phyloP scores from a whole-genome alignment of 495 filamentous ascomycete species.

The Penicillium paxilli region DNA sequence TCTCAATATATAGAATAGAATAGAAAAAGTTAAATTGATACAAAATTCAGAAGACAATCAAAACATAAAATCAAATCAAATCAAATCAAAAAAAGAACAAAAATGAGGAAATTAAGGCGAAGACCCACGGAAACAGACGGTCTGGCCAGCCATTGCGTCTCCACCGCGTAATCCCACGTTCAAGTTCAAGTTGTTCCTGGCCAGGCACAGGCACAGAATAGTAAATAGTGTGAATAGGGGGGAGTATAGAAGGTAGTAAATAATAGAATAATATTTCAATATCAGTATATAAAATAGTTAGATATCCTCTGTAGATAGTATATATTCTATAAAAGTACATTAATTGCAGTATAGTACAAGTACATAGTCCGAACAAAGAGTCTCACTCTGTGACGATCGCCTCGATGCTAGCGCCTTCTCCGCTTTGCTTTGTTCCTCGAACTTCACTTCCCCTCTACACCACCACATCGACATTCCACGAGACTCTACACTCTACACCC shows the following conservation, averaged over 20 bases:
- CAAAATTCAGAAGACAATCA: neutral
- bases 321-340: neutral
- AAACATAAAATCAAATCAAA: neutral
- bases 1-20: neutral
- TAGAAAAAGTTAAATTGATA: neutral
- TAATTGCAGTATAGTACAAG: neutral
- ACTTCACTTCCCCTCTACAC: neutral
- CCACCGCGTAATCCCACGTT: slow-evolving; percentile 32
- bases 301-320: neutral
- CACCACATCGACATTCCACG: slow-evolving; percentile 20
- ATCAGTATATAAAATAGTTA: no score
- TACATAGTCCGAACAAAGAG: neutral
- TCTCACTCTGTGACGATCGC: neutral
- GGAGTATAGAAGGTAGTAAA: neutral
- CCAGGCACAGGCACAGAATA: neutral
- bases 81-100: neutral
- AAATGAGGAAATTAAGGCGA: neutral
- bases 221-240: no score
- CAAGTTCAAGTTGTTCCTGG: slow-evolving; percentile 11
- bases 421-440: neutral
- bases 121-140: slow-evolving; percentile 35
- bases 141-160: slow-evolving; percentile 36
- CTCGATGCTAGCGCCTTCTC: slow-evolving; percentile 4
- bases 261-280: no score
- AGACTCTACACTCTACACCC: slow-evolving; percentile 3